A percentile compares a stretch with the other conserved stretches of the same genome.
phyloP scores from a whole-genome alignment of 306 rosid genomes.

The Acacia confusa region DNA sequence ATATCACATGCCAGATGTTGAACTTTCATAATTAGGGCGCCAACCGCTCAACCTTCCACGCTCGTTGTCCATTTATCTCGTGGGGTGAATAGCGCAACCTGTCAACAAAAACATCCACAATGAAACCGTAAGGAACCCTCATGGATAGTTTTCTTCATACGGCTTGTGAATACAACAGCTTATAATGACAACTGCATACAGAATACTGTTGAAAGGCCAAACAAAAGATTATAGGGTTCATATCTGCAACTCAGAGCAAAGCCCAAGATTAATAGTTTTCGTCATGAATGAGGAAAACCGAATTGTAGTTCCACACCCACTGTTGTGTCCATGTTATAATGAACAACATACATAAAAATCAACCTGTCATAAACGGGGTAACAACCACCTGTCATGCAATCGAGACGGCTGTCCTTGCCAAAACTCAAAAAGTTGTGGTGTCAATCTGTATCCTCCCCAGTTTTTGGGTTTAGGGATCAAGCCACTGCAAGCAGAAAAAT shows the following conservation, averaged over 20 bases:
- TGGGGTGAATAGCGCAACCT: slow-evolving; percentile 79
- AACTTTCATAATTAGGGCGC: slow-evolving; percentile 66
- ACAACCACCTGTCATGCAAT: slow-evolving; percentile 97
- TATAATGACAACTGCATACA: not conserved
- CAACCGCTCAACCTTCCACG: slow-evolving; percentile 84
- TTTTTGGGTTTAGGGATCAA: slow-evolving; percentile 79
- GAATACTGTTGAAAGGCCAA: slow-evolving; percentile 3
- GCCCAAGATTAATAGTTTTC: not conserved
- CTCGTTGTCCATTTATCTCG: slow-evolving; percentile 64
- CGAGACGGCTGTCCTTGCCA: slow-evolving; percentile 99
- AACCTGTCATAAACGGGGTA: slow-evolving; percentile 57
- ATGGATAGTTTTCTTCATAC: slow-evolving; percentile 2
- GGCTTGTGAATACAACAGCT: slow-evolving; percentile 3
- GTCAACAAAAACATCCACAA: slow-evolving; percentile 39
- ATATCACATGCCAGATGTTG: slow-evolving; percentile 37
- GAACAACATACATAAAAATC: slow-evolving; percentile 29
- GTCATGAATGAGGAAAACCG: not conserved
- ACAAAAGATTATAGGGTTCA: not conserved
- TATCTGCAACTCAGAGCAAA: not conserved
- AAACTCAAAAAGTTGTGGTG: slow-evolving; percentile 81
- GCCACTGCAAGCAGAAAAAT: slow-evolving; percentile 59
- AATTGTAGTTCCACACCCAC: not conserved
- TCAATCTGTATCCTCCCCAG: slow-evolving; percentile 98
- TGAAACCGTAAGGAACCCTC: slow-evolving; percentile 26
- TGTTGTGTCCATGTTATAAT: slow-evolving; percentile 14